Conservation (phyloP, 345 rosid species). For the Lepidium sativum region DNA sequence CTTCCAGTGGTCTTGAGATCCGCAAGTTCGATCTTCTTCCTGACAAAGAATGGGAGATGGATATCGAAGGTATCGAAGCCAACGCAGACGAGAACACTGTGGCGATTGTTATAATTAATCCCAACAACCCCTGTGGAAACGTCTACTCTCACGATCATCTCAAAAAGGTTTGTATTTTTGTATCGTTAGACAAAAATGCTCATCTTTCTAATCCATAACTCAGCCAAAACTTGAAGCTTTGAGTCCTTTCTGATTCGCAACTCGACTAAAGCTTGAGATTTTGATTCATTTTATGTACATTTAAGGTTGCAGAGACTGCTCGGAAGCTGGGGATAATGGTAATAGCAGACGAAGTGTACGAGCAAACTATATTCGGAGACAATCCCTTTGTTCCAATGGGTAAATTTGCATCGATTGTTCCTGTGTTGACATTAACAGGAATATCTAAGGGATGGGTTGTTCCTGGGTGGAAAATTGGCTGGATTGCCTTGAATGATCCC, state of each 20-base stretch:
- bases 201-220: background rate
- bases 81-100: conserved; percentile 53
- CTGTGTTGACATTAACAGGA: conserved; percentile 51
- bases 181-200: background rate
- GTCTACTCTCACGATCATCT: conserved; percentile 42
- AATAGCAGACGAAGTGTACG: conserved; percentile 60
- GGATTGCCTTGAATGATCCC: conserved; percentile 45
- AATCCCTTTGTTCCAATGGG: conserved; percentile 48
- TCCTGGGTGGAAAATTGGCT: conserved; percentile 62
- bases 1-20: conserved; percentile 27
- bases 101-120: conserved; percentile 48
- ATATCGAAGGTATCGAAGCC: conserved; percentile 42
- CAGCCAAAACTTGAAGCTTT: background rate
- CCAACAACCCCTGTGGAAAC: conserved; percentile 34
- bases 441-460: conserved; percentile 59
- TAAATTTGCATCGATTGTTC: conserved; percentile 43
- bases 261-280: background rate
- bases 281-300: background rate
- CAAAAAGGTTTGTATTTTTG: conserved; percentile 23
- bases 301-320: conserved; percentile 58
- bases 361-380: conserved; percentile 38
- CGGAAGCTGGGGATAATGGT: conserved; percentile 47
- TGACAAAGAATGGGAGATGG: conserved; percentile 51
- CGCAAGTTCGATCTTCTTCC: conserved; percentile 59
- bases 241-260: background rate